A percentile compares a stretch with the other conserved stretches of the same genome.
phyloP scores from a whole-genome alignment of 257 asterid species.

The Dorcoceras hygrometricum region DNA sequence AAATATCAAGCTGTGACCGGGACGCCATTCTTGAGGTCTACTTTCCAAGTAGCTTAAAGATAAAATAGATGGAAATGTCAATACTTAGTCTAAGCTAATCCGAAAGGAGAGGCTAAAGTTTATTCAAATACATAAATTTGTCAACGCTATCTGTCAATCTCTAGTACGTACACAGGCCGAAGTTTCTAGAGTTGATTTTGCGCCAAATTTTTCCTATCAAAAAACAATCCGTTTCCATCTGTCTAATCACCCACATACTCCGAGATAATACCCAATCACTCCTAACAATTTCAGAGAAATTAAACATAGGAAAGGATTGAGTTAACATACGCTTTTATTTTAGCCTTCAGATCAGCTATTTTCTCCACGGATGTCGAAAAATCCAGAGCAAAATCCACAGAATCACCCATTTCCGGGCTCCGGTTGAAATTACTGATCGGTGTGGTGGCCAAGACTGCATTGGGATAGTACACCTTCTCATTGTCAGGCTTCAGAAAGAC shows the following conservation, averaged over 20 bases:
- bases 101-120: no score
- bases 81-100: no score
- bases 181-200: no score
- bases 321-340: conserved; percentile 52
- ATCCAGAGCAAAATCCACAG: conserved; percentile 68
- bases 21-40: conserved; percentile 64
- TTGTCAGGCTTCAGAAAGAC: conserved; percentile 57
- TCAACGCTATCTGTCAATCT: no score
- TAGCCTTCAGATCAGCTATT: conserved; percentile 56
- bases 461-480: conserved; percentile 62
- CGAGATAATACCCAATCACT: no score
- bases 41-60: conserved; percentile 66
- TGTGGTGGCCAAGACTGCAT: conserved; percentile 52
- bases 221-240: no score
- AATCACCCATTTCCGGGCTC: conserved; percentile 73
- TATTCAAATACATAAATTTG: no score
- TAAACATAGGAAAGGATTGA: conserved; percentile 1
- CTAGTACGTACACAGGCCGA: no score
- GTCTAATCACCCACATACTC: no score
- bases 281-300: no score
- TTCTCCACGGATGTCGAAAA: conserved; percentile 68
- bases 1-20: conserved; percentile 49
- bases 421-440: conserved; percentile 59
- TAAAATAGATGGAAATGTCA: neutral
- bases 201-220: no score